Conservation (phyloP, 768 basidiomycete genomes). For the Cyathus striatus region DNA sequence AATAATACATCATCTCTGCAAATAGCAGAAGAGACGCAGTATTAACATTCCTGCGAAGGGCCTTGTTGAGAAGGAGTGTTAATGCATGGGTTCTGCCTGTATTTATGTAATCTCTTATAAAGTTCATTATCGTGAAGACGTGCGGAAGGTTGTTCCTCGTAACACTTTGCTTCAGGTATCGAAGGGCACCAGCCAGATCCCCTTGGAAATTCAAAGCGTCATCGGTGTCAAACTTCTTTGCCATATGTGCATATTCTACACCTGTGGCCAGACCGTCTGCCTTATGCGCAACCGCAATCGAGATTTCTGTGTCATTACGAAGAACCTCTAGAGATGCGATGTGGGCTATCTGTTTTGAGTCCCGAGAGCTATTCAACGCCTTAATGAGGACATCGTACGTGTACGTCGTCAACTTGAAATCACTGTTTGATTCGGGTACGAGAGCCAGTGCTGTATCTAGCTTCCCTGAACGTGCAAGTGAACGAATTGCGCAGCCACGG, state of each 20-base stretch:
- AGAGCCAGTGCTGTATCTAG: conserved; percentile 38
- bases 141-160: conserved; percentile 15
- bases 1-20: conserved; percentile 40
- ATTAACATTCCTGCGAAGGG: conserved; percentile 13
- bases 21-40: conserved; percentile 24
- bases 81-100: conserved; percentile 28
- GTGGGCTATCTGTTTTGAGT: conserved; percentile 7
- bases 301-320: conserved; percentile 1
- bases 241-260: conserved; percentile 1
- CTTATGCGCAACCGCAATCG: not conserved
- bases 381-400: conserved; percentile 31
- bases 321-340: conserved; percentile 18
- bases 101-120: conserved; percentile 27
- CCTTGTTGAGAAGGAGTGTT: conserved; percentile 24
- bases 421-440: conserved; percentile 27
- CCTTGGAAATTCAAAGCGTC: conserved; percentile 8
- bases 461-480: conserved; percentile 31
- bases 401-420: conserved; percentile 24
- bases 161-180: conserved; percentile 13
- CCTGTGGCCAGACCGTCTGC: not conserved
- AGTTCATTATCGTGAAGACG: conserved; percentile 21
- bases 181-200: conserved; percentile 13
- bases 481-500: conserved; percentile 34
- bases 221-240: conserved; percentile 5
- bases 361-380: conserved; percentile 11